Evolutionary conservation across 1,139 yeast species (phyloP).

Genomic region (Pichia kudriavzevii): DNA sequence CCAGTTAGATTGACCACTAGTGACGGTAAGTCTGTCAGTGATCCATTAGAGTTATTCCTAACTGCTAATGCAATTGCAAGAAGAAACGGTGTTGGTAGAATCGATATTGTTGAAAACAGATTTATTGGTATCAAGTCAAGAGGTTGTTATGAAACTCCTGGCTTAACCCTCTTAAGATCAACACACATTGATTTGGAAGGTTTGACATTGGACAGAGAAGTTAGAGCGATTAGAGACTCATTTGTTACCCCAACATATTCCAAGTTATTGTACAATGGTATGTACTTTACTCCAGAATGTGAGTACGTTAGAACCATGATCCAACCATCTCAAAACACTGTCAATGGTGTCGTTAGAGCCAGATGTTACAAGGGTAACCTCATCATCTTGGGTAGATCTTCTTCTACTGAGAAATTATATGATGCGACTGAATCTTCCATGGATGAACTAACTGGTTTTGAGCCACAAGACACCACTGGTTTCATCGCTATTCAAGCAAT

Average conservation of each 20-base stretch:
- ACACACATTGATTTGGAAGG: conserved; percentile 97
- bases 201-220: conserved; percentile 93
- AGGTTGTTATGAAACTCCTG: conserved; percentile 99
- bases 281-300: conserved; percentile 97
- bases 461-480: conserved; percentile 94
- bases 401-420: conserved; percentile 90
- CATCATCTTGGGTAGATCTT: conserved; percentile 83
- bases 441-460: conserved; percentile 98
- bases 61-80: conserved; percentile 94
- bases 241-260: conserved; percentile 93
- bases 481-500: conserved; percentile 97
- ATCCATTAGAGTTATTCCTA: conserved; percentile 85
- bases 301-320: conserved; percentile 92
- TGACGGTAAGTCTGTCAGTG: conserved; percentile 56
- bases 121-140: conserved; percentile 97
- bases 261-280: conserved; percentile 88
- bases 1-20: conserved; percentile 76
- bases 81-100: conserved; percentile 99
- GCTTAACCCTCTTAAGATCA: conserved; percentile 85
- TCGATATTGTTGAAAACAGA: conserved; percentile 97
- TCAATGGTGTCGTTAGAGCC: conserved; percentile 93
- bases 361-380: conserved; percentile 88
- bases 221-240: conserved; percentile 91
- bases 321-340: conserved; percentile 87
- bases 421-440: conserved; percentile 97